phyloP scores from a whole-genome alignment of 1,284 basidiomycete species.

The Thecaphora thlaspeos region DNA sequence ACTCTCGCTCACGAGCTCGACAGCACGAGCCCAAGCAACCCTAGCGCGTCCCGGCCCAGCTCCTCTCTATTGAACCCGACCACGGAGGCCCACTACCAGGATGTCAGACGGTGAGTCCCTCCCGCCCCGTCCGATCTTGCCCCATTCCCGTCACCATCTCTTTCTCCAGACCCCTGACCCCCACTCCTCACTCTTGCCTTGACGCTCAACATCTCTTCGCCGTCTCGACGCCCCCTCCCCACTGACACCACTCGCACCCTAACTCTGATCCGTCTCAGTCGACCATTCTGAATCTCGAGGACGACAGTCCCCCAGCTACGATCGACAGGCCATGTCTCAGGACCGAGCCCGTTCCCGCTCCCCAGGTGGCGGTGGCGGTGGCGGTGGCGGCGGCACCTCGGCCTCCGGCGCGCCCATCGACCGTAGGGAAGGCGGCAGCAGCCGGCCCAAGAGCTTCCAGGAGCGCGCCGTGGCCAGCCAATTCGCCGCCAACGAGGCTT shows the following conservation, averaged over 20 bases:
- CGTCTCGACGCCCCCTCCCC: background rate
- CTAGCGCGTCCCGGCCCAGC: too few relatives aligned
- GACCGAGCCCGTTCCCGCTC: conserved; percentile 31
- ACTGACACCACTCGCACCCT: too few relatives aligned
- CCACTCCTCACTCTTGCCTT: too few relatives aligned
- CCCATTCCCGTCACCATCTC: too few relatives aligned
- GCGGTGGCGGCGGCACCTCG: conserved; percentile 12
- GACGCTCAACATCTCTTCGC: background rate
- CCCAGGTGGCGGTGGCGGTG: conserved; percentile 13
- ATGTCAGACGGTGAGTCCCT: too few relatives aligned
- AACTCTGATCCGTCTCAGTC: conserved; percentile 1
- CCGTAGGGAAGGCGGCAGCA: too few relatives aligned
- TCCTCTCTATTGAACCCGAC: too few relatives aligned
- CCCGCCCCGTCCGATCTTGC: too few relatives aligned
- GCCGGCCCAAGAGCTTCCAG: conserved; percentile 19
- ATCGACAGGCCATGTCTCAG: conserved; percentile 28
- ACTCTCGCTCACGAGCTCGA: too few relatives aligned
- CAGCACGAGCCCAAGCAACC: too few relatives aligned
- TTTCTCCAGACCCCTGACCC: too few relatives aligned
- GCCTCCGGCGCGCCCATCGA: conserved; percentile 11
- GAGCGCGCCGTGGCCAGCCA: conserved; percentile 23
- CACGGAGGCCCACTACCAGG: too few relatives aligned
- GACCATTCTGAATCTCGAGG: conserved; percentile 26
- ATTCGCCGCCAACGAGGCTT: conserved; percentile 57
- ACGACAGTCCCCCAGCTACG: conserved; percentile 22